Percentiles rank a stretch among this genome's conserved stretches.
Evolutionary conservation across 768 basidiomycete species (phyloP).

Genomic region (Naganishia friedmannii): DNA sequence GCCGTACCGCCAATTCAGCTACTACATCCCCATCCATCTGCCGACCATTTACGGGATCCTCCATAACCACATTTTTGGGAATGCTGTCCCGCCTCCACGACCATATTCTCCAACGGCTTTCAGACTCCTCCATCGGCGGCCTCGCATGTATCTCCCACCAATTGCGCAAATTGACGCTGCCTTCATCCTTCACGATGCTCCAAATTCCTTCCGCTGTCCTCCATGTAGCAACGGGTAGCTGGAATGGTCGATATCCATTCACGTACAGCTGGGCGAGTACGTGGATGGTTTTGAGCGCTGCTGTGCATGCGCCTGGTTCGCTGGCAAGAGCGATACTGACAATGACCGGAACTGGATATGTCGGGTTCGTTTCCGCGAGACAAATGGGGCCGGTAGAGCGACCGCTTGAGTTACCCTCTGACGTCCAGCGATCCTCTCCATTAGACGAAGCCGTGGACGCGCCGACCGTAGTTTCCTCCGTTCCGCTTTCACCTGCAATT

Average conservation of each 20-base stretch:
- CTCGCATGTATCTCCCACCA: slow-evolving; percentile 23
- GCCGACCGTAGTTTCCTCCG: not conserved
- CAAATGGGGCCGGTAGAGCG: not conserved
- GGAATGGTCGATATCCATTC: slow-evolving; percentile 6
- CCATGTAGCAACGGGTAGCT: slow-evolving; percentile 8
- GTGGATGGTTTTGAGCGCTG: not conserved
- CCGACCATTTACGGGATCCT: not conserved
- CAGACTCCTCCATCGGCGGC: not conserved
- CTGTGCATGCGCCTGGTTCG: slow-evolving; percentile 5
- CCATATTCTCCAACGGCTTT: slow-evolving; percentile 18
- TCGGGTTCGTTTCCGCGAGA: not conserved
- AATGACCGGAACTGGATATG: not conserved
- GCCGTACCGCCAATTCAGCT: slow-evolving; percentile 1
- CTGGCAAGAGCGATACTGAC: slow-evolving; percentile 2
- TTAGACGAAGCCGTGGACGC: not conserved
- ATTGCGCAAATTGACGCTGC: not conserved
- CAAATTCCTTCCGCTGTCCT: slow-evolving; percentile 24
- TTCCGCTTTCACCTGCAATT: not conserved
- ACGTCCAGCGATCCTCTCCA: not conserved
- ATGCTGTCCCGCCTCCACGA: slow-evolving; percentile 2
- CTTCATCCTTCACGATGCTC: slow-evolving; percentile 13
- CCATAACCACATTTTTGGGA: not conserved
- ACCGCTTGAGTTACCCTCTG: not conserved
- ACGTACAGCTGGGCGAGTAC: not conserved
- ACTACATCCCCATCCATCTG: not conserved